Evolutionary conservation across 495 filamentous ascomycete species (phyloP).

Genomic region (Neurospora tetrasperma): DNA sequence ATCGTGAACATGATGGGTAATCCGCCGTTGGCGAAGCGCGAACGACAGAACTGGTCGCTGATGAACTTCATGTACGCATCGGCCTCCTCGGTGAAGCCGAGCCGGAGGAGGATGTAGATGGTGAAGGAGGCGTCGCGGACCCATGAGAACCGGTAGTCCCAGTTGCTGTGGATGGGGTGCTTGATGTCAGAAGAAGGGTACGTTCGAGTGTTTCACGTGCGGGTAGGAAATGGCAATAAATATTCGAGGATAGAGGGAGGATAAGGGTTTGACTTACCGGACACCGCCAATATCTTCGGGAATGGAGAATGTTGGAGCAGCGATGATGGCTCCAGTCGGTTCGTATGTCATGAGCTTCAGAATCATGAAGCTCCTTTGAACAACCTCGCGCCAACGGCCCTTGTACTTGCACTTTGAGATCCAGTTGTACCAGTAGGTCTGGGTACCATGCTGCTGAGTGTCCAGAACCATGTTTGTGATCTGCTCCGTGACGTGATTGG

Average conservation of each 20-base stretch:
- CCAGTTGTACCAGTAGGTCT: constrained; percentile 60
- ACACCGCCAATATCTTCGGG: constrained; percentile 61
- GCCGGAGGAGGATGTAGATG: constrained; percentile 62
- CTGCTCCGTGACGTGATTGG: constrained; percentile 39
- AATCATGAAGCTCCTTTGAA: constrained; percentile 56
- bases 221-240: background rate
- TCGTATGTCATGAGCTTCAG: constrained; percentile 62
- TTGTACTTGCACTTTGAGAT: constrained; percentile 57
- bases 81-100: constrained; percentile 63
- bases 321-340: constrained; percentile 40
- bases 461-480: constrained; percentile 44
- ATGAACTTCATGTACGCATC: constrained; percentile 69
- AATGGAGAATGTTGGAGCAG: constrained; percentile 49
- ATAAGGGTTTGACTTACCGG: constrained; percentile 20
- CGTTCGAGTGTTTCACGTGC: background rate
- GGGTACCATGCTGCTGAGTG: constrained; percentile 53
- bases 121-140: constrained; percentile 66
- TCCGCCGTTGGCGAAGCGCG: constrained; percentile 36
- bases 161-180: constrained; percentile 41
- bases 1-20: constrained; percentile 74
- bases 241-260: background rate
- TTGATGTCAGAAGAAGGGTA: background rate
- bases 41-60: constrained; percentile 49
- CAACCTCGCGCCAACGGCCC: constrained; percentile 59
- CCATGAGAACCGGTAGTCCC: constrained; percentile 71